Percentiles rank a stretch among this genome's conserved stretches.
phyloP scores from a whole-genome alignment of 179 eudicot genomes.

The Patellifolia procumbens region DNA sequence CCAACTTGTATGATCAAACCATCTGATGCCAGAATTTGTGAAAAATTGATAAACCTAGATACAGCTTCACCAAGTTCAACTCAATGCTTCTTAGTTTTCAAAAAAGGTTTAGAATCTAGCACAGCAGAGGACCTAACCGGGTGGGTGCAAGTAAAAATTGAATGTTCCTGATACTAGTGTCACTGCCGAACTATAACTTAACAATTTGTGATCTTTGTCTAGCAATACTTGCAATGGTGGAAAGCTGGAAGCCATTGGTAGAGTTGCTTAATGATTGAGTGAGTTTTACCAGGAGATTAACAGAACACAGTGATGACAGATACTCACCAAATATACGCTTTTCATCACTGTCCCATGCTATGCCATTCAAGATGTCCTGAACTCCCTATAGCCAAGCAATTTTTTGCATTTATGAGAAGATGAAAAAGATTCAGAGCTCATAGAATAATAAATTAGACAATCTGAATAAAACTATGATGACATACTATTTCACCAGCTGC shows the following conservation, averaged over 20 bases:
- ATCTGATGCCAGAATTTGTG: too few species aligned
- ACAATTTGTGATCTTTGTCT: too few species aligned
- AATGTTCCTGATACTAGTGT: background rate
- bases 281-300: background rate
- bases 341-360: slow-evolving; percentile 67
- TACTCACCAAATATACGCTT: slow-evolving; percentile 67
- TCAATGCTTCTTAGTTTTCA: too few species aligned
- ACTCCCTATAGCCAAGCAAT: slow-evolving; percentile 29
- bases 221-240: background rate
- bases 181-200: background rate
- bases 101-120: too few species aligned
- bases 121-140: too few species aligned
- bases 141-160: background rate
- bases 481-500: slow-evolving; percentile 46
- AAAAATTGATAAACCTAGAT: too few species aligned
- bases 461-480: background rate
- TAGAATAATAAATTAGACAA: background rate
- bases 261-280: background rate
- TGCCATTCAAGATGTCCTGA: slow-evolving; percentile 71
- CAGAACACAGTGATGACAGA: background rate
- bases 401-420: slow-evolving; percentile 2
- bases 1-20: too few species aligned
- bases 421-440: background rate
- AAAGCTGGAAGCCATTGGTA: background rate
- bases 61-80: background rate